Base-by-base conservation (phyloP, 768 basidiomycete species). In the Calocybe cyanea region DNA sequence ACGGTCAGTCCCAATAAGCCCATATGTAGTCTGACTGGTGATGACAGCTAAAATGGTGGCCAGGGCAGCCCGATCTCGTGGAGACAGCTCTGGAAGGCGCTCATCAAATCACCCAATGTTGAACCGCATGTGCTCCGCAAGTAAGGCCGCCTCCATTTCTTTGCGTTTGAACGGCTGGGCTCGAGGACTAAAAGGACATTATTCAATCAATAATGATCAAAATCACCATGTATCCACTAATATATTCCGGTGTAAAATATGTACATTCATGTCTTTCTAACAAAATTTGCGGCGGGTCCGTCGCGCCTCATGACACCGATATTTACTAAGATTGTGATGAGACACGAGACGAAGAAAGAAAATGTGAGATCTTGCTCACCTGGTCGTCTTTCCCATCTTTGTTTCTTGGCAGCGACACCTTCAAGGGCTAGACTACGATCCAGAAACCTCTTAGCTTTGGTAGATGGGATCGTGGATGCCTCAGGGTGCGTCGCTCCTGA, bases 61-160 rank as follows among this genome's bases (percentile, higher is more conserved):
- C 42, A 88, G 83, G 87, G 87, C 0, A 85, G 80, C 58, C 87
- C 87, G 18, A 76, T 88, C 40, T 84, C 81, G 34, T 90, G 87
- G 88, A 69, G 87, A 32, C 74, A 77, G 59, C 68, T 90, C 30
- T 91, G 87, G 84, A 87, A 81, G 57, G 69, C 67, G 6, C 53
- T 86, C 35, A 76, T 87, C 34, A 55, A 63, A 52, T 77, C 78
- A 8, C 62, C 68, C 0, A 57, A 57, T 1, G 69, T 91, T 8
- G 74, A 72, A 41, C 82, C 80, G 13, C 75, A 83, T 63, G 85
- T 90, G 5, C 43, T 64, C 25, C 25, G 25, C 25, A 28, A 28
- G 25, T 28, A 28, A 28, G 11, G 11, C 25, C 25, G n/a, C 9
- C 18, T 2, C 31, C 40, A 24, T 34, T n/a, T n/a, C n/a, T n/a